Evolutionary conservation across 495 filamentous ascomycete genomes (phyloP).

Genomic region (Neurospora pannonica): DNA sequence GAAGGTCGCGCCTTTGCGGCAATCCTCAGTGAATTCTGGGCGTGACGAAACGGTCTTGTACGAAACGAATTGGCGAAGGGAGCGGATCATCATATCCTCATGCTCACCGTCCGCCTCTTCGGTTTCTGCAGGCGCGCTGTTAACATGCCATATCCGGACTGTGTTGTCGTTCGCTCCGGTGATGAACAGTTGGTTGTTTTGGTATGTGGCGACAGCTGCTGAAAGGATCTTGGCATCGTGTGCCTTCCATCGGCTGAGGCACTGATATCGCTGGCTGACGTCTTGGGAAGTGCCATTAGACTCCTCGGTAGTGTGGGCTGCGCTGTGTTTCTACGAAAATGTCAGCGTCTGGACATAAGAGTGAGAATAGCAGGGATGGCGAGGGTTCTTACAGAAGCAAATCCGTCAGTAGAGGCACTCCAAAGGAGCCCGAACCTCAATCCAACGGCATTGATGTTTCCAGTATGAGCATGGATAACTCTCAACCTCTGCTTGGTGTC

Average conservation of each 20-base stretch:
- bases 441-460: constrained; percentile 76
- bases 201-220: constrained; percentile 61
- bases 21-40: constrained; percentile 75
- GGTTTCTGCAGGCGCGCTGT: constrained; percentile 39
- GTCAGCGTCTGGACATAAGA: constrained; percentile 2
- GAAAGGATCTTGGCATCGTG: constrained; percentile 81
- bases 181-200: constrained; percentile 66
- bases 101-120: constrained; percentile 20
- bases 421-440: constrained; percentile 79
- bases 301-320: constrained; percentile 45
- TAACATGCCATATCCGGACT: constrained; percentile 79
- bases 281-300: constrained; percentile 43
- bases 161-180: constrained; percentile 93
- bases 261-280: constrained; percentile 84
- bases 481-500: constrained; percentile 87
- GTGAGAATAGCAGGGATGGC: not conserved
- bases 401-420: constrained; percentile 70
- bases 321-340: constrained; percentile 42
- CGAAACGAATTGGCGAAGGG: constrained; percentile 73
- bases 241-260: constrained; percentile 70
- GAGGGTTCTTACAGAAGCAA: constrained; percentile 55
- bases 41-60: constrained; percentile 86
- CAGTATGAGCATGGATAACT: constrained; percentile 66
- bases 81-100: constrained; percentile 72
- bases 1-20: constrained; percentile 83